phyloP scores from a whole-genome alignment of 2,329 filamentous ascomycete species.

The Myrmaecium sp. region DNA sequence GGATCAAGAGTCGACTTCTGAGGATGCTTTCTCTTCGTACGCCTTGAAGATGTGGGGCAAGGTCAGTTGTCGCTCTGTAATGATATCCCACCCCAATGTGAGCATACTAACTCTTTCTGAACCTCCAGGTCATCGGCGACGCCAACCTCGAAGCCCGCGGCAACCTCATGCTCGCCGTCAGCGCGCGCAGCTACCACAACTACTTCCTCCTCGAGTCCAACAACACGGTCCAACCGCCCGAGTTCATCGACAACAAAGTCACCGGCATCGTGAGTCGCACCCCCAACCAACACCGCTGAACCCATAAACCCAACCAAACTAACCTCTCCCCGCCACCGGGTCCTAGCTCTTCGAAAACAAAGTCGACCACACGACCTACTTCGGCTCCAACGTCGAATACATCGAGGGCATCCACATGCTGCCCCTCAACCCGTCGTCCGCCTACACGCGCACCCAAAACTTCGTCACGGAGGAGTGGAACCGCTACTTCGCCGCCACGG shows the following conservation, averaged over 20 bases:
- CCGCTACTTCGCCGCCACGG: constrained; percentile 53
- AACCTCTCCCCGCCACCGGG: too few species aligned
- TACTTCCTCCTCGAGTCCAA: constrained; percentile 69
- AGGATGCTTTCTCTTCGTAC: constrained; percentile 83
- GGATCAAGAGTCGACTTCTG: constrained; percentile 80
- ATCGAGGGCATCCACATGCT: constrained; percentile 72
- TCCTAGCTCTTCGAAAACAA: constrained; percentile 99
- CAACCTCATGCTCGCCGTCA: constrained; percentile 69
- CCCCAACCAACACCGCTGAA: too few species aligned
- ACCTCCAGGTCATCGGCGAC: constrained; percentile 55
- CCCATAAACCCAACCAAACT: too few species aligned
- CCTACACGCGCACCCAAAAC: constrained; percentile 47
- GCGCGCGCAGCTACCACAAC: constrained; percentile 52
- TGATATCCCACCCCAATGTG: too few species aligned
- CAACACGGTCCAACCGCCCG: constrained; percentile 56
- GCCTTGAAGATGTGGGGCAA: constrained; percentile 92
- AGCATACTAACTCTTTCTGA: too few species aligned
- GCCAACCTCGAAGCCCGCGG: constrained; percentile 62
- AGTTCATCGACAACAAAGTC: constrained; percentile 70
- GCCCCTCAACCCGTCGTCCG: constrained; percentile 53
- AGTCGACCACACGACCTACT: constrained; percentile 79
- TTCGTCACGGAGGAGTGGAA: constrained; percentile 68
- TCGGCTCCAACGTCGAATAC: too few species aligned
- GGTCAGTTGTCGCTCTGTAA: too few species aligned
- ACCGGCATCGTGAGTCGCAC: constrained; percentile 45